These are phyloP conservation scores for Geranium incanum DNA, from an alignment of 441 rosid genomes.

Conservation along the genomic window DNA sequence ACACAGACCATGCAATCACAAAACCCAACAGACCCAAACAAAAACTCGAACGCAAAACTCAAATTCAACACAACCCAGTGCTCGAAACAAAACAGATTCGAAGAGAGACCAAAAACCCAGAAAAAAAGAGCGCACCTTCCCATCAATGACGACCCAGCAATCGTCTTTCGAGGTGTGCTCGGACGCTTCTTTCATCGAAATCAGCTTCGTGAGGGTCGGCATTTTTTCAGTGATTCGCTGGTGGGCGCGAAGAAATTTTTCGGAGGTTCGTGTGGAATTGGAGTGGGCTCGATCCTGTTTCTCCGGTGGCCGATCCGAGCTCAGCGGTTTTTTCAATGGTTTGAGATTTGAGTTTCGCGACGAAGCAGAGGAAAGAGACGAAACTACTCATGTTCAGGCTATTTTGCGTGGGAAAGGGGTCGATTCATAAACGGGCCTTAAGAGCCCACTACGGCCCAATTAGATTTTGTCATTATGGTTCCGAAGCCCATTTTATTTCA, in stretches of 20 bases:
- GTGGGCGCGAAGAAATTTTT: not conserved
- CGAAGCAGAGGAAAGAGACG: not conserved
- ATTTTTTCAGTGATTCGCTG: conserved; percentile 22
- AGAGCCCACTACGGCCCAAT: not conserved
- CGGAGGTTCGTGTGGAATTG: not conserved
- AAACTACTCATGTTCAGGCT: too few relatives aligned
- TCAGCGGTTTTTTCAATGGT: not conserved
- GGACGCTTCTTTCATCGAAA: conserved; percentile 62
- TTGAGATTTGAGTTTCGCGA: not conserved
- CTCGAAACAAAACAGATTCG: not conserved
- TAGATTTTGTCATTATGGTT: too few relatives aligned
- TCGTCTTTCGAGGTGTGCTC: conserved; percentile 64
- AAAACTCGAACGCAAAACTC: too few relatives aligned
- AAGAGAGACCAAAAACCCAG: not conserved
- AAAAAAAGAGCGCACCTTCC: conserved; percentile 39
- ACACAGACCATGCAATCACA: not conserved
- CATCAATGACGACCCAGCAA: conserved; percentile 84
- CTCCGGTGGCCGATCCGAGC: not conserved
- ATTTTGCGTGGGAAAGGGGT: not conserved
- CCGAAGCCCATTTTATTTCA: too few relatives aligned
- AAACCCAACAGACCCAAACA: too few relatives aligned
- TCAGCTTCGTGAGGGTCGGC: conserved; percentile 72
- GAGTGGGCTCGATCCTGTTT: conserved; percentile 1
- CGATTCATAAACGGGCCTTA: not conserved
- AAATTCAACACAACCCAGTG: not conserved